Conservation (phyloP, 805 yeast species). For the Wickerhamiella kazuoi region DNA sequence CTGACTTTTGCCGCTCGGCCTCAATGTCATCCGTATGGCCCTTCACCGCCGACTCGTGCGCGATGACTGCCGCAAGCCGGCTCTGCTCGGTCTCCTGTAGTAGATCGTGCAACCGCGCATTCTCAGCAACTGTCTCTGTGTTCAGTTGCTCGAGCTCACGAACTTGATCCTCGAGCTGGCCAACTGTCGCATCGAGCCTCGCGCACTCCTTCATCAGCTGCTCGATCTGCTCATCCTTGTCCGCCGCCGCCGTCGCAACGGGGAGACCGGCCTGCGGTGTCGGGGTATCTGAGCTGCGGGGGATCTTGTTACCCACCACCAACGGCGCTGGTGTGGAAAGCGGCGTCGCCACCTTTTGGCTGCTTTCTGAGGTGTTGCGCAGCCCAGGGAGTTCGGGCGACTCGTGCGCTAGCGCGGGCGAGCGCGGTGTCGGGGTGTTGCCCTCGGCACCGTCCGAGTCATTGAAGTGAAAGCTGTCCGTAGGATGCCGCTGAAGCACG, state of each 20-base stretch:
- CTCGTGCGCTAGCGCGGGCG: too few species aligned
- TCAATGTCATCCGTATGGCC: neutral
- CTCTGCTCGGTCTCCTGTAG: conserved; percentile 9
- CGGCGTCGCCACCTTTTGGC: too few species aligned
- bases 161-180: conserved; percentile 15
- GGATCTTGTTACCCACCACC: too few species aligned
- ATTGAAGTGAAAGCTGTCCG: neutral
- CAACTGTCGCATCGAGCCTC: conserved; percentile 27
- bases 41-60: neutral
- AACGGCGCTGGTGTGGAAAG: too few species aligned
- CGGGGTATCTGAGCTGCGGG: too few species aligned
- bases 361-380: too few species aligned
- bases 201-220: conserved; percentile 30
- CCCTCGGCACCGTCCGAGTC: conserved; percentile 6
- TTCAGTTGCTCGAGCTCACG: conserved; percentile 15
- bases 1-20: neutral
- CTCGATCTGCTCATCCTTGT: conserved; percentile 28
- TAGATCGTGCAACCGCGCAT: conserved; percentile 16
- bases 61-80: neutral
- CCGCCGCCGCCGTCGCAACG: too few species aligned
- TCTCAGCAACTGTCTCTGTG: conserved; percentile 14
- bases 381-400: too few species aligned
- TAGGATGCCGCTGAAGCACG: conserved; percentile 11
- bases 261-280: too few species aligned
- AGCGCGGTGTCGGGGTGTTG: neutral